These are phyloP conservation scores for Dendrobium catenatum DNA, from an alignment of 106 monocot species.

Conservation along the genomic window DNA sequence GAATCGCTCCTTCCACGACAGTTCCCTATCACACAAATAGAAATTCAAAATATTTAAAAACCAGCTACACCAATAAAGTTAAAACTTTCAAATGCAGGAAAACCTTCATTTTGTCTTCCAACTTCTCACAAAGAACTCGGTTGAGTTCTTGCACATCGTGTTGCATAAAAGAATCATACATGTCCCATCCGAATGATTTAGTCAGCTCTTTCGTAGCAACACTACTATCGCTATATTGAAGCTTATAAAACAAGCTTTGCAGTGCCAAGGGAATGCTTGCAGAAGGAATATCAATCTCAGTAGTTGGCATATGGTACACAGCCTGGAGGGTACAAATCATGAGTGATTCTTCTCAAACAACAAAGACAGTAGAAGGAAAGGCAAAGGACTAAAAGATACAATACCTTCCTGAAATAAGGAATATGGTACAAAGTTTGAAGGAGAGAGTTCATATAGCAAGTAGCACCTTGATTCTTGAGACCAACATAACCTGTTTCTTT, in stretches of 20 bases:
- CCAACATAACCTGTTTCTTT: constrained; percentile 99
- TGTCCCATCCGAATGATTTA: constrained; percentile 59
- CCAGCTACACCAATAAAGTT: background rate
- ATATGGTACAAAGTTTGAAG: constrained; percentile 98
- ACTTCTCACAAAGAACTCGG: constrained; percentile 74
- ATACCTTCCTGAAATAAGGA: constrained; percentile 96
- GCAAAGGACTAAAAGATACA: background rate
- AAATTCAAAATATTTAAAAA: background rate
- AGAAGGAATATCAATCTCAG: constrained; percentile 78
- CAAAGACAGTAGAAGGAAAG: background rate
- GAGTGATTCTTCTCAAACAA: background rate
- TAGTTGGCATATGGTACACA: constrained; percentile 90
- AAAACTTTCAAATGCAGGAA: background rate
- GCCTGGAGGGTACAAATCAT: constrained; percentile 31
- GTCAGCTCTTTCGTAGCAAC: constrained; percentile 53
- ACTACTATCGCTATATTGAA: constrained; percentile 42
- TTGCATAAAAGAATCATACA: constrained; percentile 57
- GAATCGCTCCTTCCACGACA: constrained; percentile 70
- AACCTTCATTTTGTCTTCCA: constrained; percentile 95
- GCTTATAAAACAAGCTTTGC: constrained; percentile 58
- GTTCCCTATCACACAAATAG: constrained; percentile 43
- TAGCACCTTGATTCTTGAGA: constrained; percentile 99
- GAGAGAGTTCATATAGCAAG: constrained; percentile 99
- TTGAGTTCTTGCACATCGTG: constrained; percentile 92
- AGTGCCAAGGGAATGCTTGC: constrained; percentile 79